Percentiles rank a stretch among this genome's conserved stretches.
These are phyloP conservation scores for Neonectria magnoliae DNA, from an alignment of 2,329 filamentous ascomycete species.

Conservation along the genomic window DNA sequence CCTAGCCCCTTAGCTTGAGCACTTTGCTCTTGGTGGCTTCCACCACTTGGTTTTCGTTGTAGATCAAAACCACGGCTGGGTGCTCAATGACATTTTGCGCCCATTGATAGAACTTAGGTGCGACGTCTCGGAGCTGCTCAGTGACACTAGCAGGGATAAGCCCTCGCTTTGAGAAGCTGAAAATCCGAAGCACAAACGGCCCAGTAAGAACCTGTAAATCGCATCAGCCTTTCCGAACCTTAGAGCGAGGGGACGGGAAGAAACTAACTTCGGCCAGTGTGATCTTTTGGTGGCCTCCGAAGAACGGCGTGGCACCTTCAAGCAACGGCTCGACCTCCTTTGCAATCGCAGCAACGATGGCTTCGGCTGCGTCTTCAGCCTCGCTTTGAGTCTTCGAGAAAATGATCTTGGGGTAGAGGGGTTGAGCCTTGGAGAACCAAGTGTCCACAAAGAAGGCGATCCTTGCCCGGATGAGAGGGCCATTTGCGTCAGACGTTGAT, in stretches of 20 bases:
- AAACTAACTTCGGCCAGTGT: conserved; percentile 77
- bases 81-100: conserved; percentile 67
- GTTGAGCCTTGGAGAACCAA: conserved; percentile 69
- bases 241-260: accelerated
- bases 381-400: conserved; percentile 61
- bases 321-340: conserved; percentile 82
- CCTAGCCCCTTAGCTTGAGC: conserved; percentile 28
- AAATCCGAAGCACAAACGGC: conserved; percentile 72
- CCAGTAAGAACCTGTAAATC: conserved; percentile 66
- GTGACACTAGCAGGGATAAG: conserved; percentile 62
- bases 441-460: conserved; percentile 79
- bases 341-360: conserved; percentile 64
- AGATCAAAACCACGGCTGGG: conserved; percentile 73
- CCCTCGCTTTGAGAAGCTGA: conserved; percentile 63
- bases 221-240: not conserved
- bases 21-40: conserved; percentile 32
- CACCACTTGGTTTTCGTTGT: conserved; percentile 56
- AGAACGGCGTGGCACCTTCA: conserved; percentile 65
- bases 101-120: conserved; percentile 78
- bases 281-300: conserved; percentile 69
- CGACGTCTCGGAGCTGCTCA: conserved; percentile 58
- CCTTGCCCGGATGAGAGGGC: conserved; percentile 70
- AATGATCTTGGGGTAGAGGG: conserved; percentile 57
- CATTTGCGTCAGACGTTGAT: conserved; percentile 58
- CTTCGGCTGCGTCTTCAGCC: conserved; percentile 57